Base-by-base conservation (phyloP, 2,329 filamentous ascomycete species). In the Ophiosphaerella narmari region DNA sequence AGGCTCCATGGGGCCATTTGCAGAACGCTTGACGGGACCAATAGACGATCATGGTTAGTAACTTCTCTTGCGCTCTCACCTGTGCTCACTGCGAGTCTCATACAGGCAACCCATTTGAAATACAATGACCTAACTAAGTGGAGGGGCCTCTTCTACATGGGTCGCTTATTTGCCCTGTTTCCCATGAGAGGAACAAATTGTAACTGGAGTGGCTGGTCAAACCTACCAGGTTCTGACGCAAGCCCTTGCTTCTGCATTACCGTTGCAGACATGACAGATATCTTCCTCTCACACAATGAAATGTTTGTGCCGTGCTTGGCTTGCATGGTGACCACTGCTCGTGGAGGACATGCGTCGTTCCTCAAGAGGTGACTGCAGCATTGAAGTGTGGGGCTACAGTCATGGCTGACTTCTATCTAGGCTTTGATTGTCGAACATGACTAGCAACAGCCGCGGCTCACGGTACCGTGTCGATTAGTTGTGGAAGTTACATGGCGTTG, bases 181-280 rank as follows among this genome's bases (percentile, higher is more conserved):
- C 44, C 48, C 39, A 46, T 48, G 52, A 40, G 51, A 33, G 57
- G 53, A 57, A 61, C 54, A 41, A 43, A 36, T 33, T 52, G 18
- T 39, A 36, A 9, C n/a, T 51, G 12, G 44, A 35, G 52, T 54
- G 50, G 48, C 48, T 54, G 48, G 46, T 37, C 42, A 36, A 37
- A 48, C 40, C 48, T 21, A 52, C 45, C 37, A 48, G 48, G 55
- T 51, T 36, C 56, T 49, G 56, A 50, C 34, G 43, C 38, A 43
- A 46, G 48, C 60, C 57, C 61, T 67, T 70, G 60, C 56, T 55
- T 61, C 50, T 65, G 58, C 57, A 64, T 61, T 55, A 47, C 55
- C 48, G 49, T 46, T 56, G 57, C 66, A 54, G 45, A 41, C 16
- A 36, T 38, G 7, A 33, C 47, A 18, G 43, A 52, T 11, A 45